Base-by-base conservation (phyloP, 2,329 filamentous ascomycete genomes). In the Shiraia bambusicola region DNA sequence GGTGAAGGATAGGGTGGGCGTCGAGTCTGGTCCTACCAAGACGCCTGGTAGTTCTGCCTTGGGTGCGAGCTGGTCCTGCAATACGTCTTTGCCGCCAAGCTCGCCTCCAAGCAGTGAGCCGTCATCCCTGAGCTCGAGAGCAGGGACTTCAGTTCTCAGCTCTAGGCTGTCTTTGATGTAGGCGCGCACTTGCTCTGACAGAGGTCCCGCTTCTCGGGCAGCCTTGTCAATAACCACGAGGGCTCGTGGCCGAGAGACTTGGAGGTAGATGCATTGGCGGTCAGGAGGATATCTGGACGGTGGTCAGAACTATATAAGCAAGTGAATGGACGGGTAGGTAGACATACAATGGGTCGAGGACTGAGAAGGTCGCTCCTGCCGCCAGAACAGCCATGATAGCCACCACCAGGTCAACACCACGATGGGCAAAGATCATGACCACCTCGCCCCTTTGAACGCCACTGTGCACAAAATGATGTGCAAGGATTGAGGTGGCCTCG, bases 401-500 rank as follows among this genome's bases (percentile, higher is more conserved):
- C 6, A 87, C 81, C 0, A 87, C 84, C 28, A 88, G 70, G 56
- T 88, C 88, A 25, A 95, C 90, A 42, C 83, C 83, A 43, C 91
- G 82, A 69, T 95, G 81, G 41, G 88, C 88, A 63, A 84, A 96
- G 50, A 93, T 87, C 88, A 95, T 95, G 58, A 95, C 89, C 2
- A 95, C 90, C 63, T 97, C 90, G 7, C 89, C 90, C 54, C 82
- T 76, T 45, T 83, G 76, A 50, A 89, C 76, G 43, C 91, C 90
- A 58, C 82, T 77, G 36, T 84, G 76, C 39, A 86, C 79, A 14
- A 96, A 77, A 62, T 95, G 81, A 69, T 95, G 83, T 15, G 89
- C 87, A 6, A 96, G 69, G 13, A 82, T 76, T 65, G 94, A 94
- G 22, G 88, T 86, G 0, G 86, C 84, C 72, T 95, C 86, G 62